Evolutionary conservation across 805 yeast species (phyloP), one percentile per base, ranked within the genome.

Genomic region (Myxozyma neglecta): DNA sequence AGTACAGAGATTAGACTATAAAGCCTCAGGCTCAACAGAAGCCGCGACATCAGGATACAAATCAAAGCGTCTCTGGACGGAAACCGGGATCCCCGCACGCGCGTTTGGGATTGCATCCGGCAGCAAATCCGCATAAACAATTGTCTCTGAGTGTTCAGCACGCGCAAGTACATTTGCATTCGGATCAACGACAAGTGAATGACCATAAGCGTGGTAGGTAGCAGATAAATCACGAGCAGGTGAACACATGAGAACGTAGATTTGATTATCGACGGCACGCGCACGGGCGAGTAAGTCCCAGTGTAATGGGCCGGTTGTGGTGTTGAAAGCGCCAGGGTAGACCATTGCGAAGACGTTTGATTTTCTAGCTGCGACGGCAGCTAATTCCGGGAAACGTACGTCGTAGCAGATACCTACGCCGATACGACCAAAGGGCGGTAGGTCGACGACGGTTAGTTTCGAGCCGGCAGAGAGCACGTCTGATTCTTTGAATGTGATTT

Each of bases 161-260:
- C 89, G 92, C 6, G 83, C 83, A 3, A 93, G 63, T 1, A 90
- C 79, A 0, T 83, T 79, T 0, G 98, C 99, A 90, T 96, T 89
- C 0, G 99, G 98, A 67, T 89, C 93, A n/a, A 93, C 82, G 4
- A 91, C 85, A 65, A 91, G 77, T 0, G 96, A 81, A 70, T 90
- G 93, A 0, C 99, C 99, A 75, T 85, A 93, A 60, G 85, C 84
- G 72, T 91, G 97, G 45, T 75, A 74, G 1, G 97, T 97, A 59
- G 85, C 83, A 71, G 90, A 97, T 0, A 94, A 96, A 72, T 90
- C 90, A 70, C 97, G 82, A 2, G 97, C 92, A 2, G 97, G 97
- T 7, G 97, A 89, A 1, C 97, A 92, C 88, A 91, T 83, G 3
- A 93, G 77, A 6, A 92, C 96, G 72, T 82, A 94, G 62, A 88